Evolutionary conservation across 2,329 filamentous ascomycete genomes (phyloP).

Genomic region (Nemania abortiva): DNA sequence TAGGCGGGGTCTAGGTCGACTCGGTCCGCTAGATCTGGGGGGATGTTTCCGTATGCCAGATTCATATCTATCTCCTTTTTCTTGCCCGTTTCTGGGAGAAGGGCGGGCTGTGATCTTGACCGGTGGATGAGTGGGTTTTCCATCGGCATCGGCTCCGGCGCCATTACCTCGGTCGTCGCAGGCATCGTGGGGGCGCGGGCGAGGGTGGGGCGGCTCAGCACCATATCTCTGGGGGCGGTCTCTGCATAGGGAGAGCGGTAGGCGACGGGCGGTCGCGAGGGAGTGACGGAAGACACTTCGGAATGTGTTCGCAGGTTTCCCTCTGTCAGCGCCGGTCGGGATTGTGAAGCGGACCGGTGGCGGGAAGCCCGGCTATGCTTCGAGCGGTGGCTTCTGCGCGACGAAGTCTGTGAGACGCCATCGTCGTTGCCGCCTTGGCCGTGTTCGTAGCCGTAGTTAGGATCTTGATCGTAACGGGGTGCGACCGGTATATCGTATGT

Average conservation of each 20-base stretch:
- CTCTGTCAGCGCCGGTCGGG: slow-evolving; percentile 61
- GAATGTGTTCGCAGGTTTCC: slow-evolving; percentile 66
- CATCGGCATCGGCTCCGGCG: slow-evolving; percentile 28
- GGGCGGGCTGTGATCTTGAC: slow-evolving; percentile 56
- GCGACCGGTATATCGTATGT: slow-evolving; percentile 60
- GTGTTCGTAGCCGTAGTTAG: slow-evolving; percentile 42
- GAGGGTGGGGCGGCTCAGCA: slow-evolving; percentile 56
- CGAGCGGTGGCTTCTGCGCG: slow-evolving; percentile 58
- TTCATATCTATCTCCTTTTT: slow-evolving; percentile 82
- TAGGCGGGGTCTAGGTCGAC: slow-evolving; percentile 57
- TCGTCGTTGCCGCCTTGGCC: slow-evolving; percentile 50
- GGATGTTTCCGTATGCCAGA: slow-evolving; percentile 87
- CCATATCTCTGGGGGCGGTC: slow-evolving; percentile 60
- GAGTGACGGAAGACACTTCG: slow-evolving; percentile 63
- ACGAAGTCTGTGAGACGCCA: slow-evolving; percentile 55
- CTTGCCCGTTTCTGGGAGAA: slow-evolving; percentile 49
- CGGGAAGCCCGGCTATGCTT: slow-evolving; percentile 53
- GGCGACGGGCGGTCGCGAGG: slow-evolving; percentile 57
- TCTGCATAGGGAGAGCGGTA: slow-evolving; percentile 59
- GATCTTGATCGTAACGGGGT: slow-evolving; percentile 49
- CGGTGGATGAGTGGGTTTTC: slow-evolving; percentile 49
- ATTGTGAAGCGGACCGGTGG: slow-evolving; percentile 50
- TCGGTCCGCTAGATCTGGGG: slow-evolving; percentile 69
- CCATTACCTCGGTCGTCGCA: slow-evolving; percentile 34
- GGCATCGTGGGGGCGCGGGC: slow-evolving; percentile 51